Evolutionary conservation across 768 basidiomycete genomes (phyloP), one percentile per base, ranked within the genome.

Genomic region (Hygrophorus pudorinus): DNA sequence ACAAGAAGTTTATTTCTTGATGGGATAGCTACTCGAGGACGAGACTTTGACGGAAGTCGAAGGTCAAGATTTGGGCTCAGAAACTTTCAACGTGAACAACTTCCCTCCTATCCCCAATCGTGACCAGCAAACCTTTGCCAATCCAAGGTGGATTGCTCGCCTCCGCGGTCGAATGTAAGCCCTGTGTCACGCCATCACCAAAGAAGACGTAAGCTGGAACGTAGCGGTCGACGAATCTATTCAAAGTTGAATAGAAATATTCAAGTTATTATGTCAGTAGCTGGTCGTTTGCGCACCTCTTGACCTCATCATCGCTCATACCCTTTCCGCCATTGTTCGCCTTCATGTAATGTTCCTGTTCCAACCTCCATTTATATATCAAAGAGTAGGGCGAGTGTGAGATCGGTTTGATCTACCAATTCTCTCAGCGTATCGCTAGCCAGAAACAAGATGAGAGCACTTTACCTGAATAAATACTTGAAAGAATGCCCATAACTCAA

Each of bases 161-260:
- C 42, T 38, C 12, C 21, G 30, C 27, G 49, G 42, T n/a, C n/a
- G n/a, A n/a, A n/a, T n/a, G n/a, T n/a, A n/a, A 55, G 2, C 53
- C 54, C 37, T 42, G 33, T 1, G 42, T 50, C 3, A 85, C 64
- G 9, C 81, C 76, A 16, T 77, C 75, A 3, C 73, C 78, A 55
- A 86, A 97, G 57, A 93, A 83, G 48, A 94, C 79, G 56, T 96
- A 97, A 2, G 85, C 88, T 1, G 92, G 92, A 52, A 97, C 91
- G 60, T 96, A 96, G 3, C 93, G 79, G 60, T 91, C 85, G 5
- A 93, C 79, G 57, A 94, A 94, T 29, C 85, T 89, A 55, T 29
- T 18, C 33, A 21, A 16, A 16, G 41, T 38, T 46, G 40, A 17
- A 48, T 39, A 45, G 31, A 49, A 37, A 31, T 21, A 16, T n/a